Percentiles rank a stretch among this genome's conserved stretches.
phyloP scores from a whole-genome alignment of 257 asterid genomes.

The Anisodus tanguticus region DNA sequence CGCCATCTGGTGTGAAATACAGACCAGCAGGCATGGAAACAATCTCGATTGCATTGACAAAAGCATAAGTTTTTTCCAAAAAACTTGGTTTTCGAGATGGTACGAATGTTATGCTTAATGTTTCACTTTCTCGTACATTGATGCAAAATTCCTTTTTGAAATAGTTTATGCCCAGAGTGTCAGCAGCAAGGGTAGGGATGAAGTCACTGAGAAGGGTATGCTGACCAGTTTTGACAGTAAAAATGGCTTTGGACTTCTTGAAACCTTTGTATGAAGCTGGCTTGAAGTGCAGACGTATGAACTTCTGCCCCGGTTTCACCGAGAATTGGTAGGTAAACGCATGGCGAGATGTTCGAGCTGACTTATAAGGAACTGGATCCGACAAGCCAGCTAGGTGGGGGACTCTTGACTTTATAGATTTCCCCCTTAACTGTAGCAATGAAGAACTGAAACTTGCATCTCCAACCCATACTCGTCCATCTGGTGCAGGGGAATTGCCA shows the following conservation, averaged over 20 bases:
- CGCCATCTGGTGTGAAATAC: constrained; percentile 53
- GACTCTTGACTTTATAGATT: constrained; percentile 46
- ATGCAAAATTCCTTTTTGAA: constrained; percentile 62
- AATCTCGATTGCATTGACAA: constrained; percentile 61
- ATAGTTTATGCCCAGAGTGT: constrained; percentile 40
- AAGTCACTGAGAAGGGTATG: constrained; percentile 41
- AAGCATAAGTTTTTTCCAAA: constrained; percentile 41
- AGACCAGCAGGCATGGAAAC: constrained; percentile 45
- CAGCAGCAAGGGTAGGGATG: constrained; percentile 38
- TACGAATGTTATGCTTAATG: constrained; percentile 47
- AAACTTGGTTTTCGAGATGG: constrained; percentile 35
- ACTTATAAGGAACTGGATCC: constrained; percentile 33
- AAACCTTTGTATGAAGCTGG: constrained; percentile 39
- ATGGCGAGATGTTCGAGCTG: constrained; percentile 41
- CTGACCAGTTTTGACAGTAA: constrained; percentile 36
- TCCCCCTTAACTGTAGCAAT: constrained; percentile 48
- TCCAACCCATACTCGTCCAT: constrained; percentile 62
- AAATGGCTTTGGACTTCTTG: constrained; percentile 37
- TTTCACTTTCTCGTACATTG: constrained; percentile 37
- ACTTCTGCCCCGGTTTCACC: constrained; percentile 38
- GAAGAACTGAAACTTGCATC: constrained; percentile 42
- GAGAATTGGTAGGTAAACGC: constrained; percentile 37
- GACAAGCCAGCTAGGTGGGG: not conserved
- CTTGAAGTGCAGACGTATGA: constrained; percentile 44
- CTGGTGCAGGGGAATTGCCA: constrained; percentile 39